Evolutionary conservation across 306 rosid genomes (phyloP), one percentile per base, ranked within the genome.

Genomic region (Fragaria iinumae): DNA sequence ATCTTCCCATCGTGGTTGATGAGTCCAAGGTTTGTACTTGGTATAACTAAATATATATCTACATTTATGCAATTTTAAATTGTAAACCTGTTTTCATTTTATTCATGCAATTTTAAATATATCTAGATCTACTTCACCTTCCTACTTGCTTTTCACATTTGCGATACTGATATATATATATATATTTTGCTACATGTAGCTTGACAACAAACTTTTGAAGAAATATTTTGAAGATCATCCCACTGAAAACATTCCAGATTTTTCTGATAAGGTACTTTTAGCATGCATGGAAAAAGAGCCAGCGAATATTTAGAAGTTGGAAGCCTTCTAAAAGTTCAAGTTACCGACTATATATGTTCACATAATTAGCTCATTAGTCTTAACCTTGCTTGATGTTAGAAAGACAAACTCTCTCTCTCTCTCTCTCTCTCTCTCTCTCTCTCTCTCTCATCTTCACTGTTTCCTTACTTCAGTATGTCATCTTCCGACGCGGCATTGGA

Each of bases 1-100:
- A 91, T 85, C 99, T 95, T 88, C 97, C 99, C 75, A 95, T 95
- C 65, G 84, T 81, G 41, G 97, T 95, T 73, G 97, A 95, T 77
- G 97, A 92, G 25, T 86, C 93, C 80, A 95, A 92, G 97, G 97
- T 95, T 84, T 83, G 84, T 81, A 23, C 70, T 21, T 67, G 12
- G 21, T 50, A 44, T 92, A 81, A 25, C 36, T 41, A 53, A 27
- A 70, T 43, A 43, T 43, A 43, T 43, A 6, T 29, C 32, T 43
- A 43, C 11, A 43, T 0, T 2, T 43, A 43, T 14, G 50, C 67
- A 64, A 60, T 48, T 47, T 70, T 67, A 16, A 6, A 17, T 50
- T 50, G 57, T 17, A 18, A 50, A 50, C 21, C 20, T 49, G 2
- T 55, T 55, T 55, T 55, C 52, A 48, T 12, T 48, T 12, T 48